These are phyloP conservation scores for Suillus bovinus DNA, from an alignment of 768 basidiomycete species.

Conservation along the genomic window DNA sequence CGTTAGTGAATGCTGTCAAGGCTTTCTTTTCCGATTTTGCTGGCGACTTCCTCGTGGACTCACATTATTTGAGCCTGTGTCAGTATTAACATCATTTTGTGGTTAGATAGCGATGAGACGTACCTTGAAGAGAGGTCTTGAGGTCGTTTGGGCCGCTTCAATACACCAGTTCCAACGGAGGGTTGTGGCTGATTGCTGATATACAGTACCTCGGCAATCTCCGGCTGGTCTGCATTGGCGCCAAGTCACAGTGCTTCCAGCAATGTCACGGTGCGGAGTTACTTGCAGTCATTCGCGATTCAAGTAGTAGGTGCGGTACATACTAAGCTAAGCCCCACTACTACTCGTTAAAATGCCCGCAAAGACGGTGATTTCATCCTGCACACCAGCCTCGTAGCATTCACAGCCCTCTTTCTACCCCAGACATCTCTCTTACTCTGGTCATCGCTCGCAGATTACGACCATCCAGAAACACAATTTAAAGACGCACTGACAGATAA, in stretches of 20 bases:
- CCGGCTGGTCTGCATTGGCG: conserved; percentile 20
- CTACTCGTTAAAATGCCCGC: neutral
- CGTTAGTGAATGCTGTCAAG: neutral
- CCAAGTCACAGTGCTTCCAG: too few species aligned
- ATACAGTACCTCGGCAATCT: conserved; percentile 27
- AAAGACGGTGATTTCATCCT: conserved; percentile 22
- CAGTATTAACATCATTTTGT: neutral
- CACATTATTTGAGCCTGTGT: conserved; percentile 6
- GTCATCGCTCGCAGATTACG: conserved; percentile 32
- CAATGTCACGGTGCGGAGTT: too few species aligned
- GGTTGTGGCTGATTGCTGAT: conserved; percentile 33
- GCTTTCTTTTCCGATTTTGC: too few species aligned
- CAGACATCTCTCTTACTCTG: conserved; percentile 49
- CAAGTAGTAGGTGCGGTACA: too few species aligned
- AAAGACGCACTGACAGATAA: conserved; percentile 63
- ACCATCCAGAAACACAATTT: conserved; percentile 72
- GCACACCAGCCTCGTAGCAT: conserved; percentile 63
- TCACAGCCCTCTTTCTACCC: conserved; percentile 71
- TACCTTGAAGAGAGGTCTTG: conserved; percentile 25
- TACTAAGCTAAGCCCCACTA: neutral
- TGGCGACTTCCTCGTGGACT: neutral
- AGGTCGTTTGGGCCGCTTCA: conserved; percentile 34
- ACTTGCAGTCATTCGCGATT: too few species aligned
- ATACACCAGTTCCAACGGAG: conserved; percentile 15
- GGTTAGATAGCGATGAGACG: neutral